Percentiles rank a stretch among this genome's conserved stretches.
These are phyloP conservation scores for Lophiostoma macrostomum DNA, from an alignment of 495 filamentous ascomycete genomes.

Conservation along the genomic window DNA sequence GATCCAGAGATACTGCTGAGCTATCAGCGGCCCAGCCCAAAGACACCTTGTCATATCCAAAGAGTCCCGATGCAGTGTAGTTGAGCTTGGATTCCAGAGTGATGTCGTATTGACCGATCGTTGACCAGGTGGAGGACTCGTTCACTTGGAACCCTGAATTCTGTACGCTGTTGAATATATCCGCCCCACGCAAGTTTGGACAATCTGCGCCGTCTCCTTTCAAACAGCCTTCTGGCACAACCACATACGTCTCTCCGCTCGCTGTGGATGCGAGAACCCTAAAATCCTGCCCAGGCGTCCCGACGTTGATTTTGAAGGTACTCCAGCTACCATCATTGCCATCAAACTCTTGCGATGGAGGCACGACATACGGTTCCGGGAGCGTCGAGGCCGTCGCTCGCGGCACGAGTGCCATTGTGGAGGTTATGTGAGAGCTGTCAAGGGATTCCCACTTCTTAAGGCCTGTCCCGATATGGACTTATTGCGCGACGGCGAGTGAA, in stretches of 20 bases:
- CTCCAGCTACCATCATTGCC: constrained; percentile 35
- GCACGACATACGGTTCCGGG: constrained; percentile 30
- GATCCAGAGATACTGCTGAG: constrained; percentile 20
- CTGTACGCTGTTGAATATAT: constrained; percentile 21
- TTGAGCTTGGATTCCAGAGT: constrained; percentile 25
- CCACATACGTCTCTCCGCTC: constrained; percentile 24
- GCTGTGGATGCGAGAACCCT: constrained; percentile 31
- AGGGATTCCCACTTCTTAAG: too few species aligned
- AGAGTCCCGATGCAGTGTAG: constrained; percentile 22
- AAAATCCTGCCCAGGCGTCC: constrained; percentile 32
- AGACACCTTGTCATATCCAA: constrained; percentile 31
- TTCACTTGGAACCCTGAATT: constrained; percentile 31
- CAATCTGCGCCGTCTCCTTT: constrained; percentile 25
- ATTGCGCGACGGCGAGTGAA: too few species aligned
- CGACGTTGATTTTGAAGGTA: constrained; percentile 31
- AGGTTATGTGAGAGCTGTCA: not conserved
- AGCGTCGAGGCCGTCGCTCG: constrained; percentile 8
- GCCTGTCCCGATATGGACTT: too few species aligned
- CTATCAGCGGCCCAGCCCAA: constrained; percentile 19
- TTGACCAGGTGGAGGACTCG: constrained; percentile 23
- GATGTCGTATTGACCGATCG: constrained; percentile 28
- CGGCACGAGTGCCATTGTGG: constrained; percentile 18
- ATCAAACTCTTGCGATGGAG: constrained; percentile 29
- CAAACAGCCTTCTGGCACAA: constrained; percentile 27
- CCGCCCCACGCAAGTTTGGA: constrained; percentile 18